These are phyloP conservation scores for Fomitopsis palustris DNA, from an alignment of 1,284 basidiomycete species.

Conservation along the genomic window DNA sequence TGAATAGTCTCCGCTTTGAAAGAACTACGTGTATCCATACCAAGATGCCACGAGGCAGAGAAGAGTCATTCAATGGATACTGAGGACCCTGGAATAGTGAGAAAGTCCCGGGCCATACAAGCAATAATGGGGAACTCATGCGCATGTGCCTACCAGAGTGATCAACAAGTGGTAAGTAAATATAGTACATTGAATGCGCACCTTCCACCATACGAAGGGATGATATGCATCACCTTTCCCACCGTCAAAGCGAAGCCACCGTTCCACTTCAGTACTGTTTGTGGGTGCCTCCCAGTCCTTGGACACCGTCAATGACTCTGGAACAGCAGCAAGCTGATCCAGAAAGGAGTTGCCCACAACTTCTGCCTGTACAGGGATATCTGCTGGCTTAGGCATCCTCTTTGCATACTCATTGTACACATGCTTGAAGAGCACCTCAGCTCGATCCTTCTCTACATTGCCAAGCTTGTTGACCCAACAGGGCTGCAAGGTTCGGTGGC, in stretches of 20 bases:
- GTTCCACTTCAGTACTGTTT: not conserved
- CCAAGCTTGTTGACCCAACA: conserved; percentile 6
- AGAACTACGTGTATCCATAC: conserved; percentile 24
- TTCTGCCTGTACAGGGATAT: not conserved
- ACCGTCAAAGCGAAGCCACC: not conserved
- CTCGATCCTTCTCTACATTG: not conserved
- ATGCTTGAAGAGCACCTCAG: conserved; percentile 2
- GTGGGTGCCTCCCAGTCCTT: not conserved
- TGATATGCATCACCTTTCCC: conserved; percentile 1
- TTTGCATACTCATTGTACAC: conserved; percentile 3
- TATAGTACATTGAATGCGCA: not conserved
- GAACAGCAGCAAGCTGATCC: not conserved
- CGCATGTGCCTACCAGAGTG: conserved; percentile 11
- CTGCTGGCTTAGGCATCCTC: not conserved
- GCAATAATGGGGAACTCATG: conserved; percentile 23
- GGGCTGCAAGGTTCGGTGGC: conserved; percentile 6
- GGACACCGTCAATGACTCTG: not conserved
- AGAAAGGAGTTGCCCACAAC: too few species aligned
- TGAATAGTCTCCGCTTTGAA: conserved; percentile 29
- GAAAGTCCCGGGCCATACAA: conserved; percentile 28
- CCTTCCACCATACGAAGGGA: conserved; percentile 18
- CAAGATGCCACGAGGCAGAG: conserved; percentile 31
- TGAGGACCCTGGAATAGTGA: conserved; percentile 33
- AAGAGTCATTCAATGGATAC: conserved; percentile 30
- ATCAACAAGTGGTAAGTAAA: not conserved